Conservation (phyloP, 768 basidiomycete genomes). For the Exidia glandulosa region DNA sequence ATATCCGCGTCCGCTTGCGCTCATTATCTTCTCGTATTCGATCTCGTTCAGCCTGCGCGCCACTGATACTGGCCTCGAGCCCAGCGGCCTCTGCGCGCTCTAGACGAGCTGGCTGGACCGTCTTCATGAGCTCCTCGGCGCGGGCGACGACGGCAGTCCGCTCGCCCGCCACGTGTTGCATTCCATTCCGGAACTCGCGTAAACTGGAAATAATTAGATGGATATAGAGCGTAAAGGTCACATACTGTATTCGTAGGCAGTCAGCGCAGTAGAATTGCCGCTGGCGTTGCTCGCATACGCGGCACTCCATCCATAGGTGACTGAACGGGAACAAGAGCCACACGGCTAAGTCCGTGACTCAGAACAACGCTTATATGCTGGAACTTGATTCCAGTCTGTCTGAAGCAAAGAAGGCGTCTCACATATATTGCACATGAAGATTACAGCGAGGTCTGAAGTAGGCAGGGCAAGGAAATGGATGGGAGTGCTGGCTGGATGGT, state of each 20-base stretch:
- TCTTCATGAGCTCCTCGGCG: background rate
- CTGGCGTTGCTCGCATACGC: conserved; percentile 60
- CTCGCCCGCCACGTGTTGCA: conserved; percentile 13
- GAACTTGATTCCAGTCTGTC: no score
- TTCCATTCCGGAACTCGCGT: conserved; percentile 15
- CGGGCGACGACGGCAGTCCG: conserved; percentile 14
- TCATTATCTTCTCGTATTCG: conserved; percentile 48
- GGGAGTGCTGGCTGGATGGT: no score
- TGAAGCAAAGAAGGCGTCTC: no score
- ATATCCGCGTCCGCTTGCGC: no score
- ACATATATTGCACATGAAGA: no score
- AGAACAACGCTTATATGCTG: no score
- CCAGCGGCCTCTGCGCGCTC: conserved; percentile 37
- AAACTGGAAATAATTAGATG: conserved; percentile 10
- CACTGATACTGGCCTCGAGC: conserved; percentile 41
- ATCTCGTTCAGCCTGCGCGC: conserved; percentile 36
- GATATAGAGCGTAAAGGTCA: background rate
- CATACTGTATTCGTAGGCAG: conserved; percentile 58
- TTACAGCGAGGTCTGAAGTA: no score
- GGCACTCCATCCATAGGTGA: conserved; percentile 80
- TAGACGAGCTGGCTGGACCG: conserved; percentile 20
- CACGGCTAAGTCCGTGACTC: no score
- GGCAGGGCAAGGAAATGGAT: no score
- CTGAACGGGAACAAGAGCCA: no score
- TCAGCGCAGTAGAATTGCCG: conserved; percentile 64